Base-by-base conservation (phyloP, 2,329 filamentous ascomycete species). In the Claviceps fusiformis region DNA sequence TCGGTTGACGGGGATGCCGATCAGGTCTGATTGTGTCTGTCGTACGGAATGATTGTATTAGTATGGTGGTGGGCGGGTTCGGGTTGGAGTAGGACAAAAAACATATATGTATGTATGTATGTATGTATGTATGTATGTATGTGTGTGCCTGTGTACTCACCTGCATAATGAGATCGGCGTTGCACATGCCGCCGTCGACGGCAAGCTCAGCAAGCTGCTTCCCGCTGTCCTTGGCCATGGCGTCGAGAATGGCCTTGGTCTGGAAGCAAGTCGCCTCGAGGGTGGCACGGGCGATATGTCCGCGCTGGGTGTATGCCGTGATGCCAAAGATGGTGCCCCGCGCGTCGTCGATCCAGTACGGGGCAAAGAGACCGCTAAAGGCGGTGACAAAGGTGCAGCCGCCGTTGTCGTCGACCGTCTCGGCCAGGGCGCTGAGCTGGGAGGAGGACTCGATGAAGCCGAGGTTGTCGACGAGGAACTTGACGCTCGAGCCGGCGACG, bases 321-420 rank as follows among this genome's bases (percentile, higher is more conserved):
- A 89, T 86, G 48, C 86, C 86, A 62, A 88, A 87, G 61, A 89
- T 86, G 46, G 87, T 91, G 56, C 87, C 87, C 64, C 87, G 80
- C 1, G 86, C 86, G 70, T 90, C 86, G 67, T 91, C 87, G 59
- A 90, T 87, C 87, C 87, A 91, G 71, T 91, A 91, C 0, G 87
- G 87, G 0, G 87, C 87, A 66, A 90, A 91, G 3, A 91, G 76
- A 52, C 87, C 87, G 67, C 83, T 87, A 67, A 91, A 91, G 10
- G 87, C 87, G 10, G 87, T 91, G 57, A 91, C 87, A 62, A 91
- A 80, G 19, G 87, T 81, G 62, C 85, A 83, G 9, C 87, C 87
- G 57, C 87, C 87, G 59, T 85, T 90, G 68, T 91, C 84, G 55
- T 72, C 67, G 35, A 76, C 73, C 7, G 73, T 74, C 67, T 75